These are phyloP conservation scores for Saccharomyces jurei DNA, from an alignment of 805 yeast genomes.

Conservation along the genomic window DNA sequence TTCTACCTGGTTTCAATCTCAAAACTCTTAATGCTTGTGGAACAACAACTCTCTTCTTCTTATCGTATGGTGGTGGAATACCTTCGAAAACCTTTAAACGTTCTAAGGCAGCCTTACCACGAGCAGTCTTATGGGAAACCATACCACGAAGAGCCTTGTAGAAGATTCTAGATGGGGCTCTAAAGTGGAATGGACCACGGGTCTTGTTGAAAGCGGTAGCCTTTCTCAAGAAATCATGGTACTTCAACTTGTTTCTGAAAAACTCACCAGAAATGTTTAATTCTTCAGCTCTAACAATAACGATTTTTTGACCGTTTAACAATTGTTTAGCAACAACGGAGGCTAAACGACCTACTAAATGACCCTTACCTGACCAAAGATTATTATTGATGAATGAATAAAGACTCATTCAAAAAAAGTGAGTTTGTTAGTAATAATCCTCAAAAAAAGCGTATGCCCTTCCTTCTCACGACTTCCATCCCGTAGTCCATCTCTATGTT, in stretches of 20 bases:
- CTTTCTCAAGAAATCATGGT: conserved; percentile 99
- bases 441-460: background rate
- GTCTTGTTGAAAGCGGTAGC: conserved; percentile 97
- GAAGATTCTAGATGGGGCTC: conserved; percentile 99
- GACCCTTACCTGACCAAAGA: conserved; percentile 72
- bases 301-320: conserved; percentile 95
- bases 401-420: background rate
- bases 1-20: conserved; percentile 99
- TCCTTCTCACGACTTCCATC: background rate
- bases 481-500: background rate
- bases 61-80: conserved; percentile 99
- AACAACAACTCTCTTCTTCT: conserved; percentile 98
- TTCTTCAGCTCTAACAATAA: conserved; percentile 94
- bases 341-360: conserved; percentile 99
- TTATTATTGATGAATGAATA: background rate
- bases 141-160: conserved; percentile 99
- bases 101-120: conserved; percentile 99
- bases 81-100: conserved; percentile 99
- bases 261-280: conserved; percentile 99
- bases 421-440: conserved; percentile 7
- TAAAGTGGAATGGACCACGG: conserved; percentile 99
- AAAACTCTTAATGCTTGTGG: conserved; percentile 99
- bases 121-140: conserved; percentile 99
- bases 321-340: conserved; percentile 97
- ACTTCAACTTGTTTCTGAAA: conserved; percentile 99